Conservation (phyloP, 768 basidiomycete genomes). For the Collybia nuda region DNA sequence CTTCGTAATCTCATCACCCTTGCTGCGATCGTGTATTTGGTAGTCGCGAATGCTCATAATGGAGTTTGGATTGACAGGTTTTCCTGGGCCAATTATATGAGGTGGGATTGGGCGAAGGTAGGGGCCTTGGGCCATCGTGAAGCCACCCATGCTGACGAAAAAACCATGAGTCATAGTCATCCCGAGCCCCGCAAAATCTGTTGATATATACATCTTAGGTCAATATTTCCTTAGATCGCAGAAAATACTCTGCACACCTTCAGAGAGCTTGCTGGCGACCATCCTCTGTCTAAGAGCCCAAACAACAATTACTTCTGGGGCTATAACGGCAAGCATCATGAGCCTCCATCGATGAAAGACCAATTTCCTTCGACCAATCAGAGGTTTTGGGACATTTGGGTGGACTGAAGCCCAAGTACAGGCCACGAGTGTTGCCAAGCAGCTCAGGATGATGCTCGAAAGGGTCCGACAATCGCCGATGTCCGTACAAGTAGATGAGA, state of each 20-base stretch:
- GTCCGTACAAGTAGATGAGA: background rate
- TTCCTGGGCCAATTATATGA: background rate
- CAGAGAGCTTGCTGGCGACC: background rate
- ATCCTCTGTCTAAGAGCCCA: constrained; percentile 10
- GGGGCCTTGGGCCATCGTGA: constrained; percentile 1
- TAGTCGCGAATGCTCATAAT: background rate
- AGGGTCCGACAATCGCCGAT: background rate
- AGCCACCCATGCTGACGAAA: constrained; percentile 10
- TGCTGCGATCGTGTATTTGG: constrained; percentile 7
- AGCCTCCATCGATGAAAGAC: background rate
- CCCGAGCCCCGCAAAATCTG: background rate
- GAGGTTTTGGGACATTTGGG: background rate
- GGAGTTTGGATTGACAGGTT: background rate
- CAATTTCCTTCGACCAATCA: background rate
- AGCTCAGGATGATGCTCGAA: background rate
- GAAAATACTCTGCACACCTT: background rate
- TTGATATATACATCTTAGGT: background rate
- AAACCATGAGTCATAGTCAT: constrained; percentile 8
- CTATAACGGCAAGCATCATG: background rate
- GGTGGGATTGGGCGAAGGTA: background rate
- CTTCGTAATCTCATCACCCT: constrained; percentile 11
- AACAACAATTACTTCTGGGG: constrained; percentile 9
- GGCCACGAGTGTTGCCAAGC: background rate
- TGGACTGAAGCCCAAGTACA: background rate
- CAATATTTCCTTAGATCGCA: background rate